Conservation (phyloP, 2,329 filamentous ascomycete genomes). For the Colletotrichum sp. region DNA sequence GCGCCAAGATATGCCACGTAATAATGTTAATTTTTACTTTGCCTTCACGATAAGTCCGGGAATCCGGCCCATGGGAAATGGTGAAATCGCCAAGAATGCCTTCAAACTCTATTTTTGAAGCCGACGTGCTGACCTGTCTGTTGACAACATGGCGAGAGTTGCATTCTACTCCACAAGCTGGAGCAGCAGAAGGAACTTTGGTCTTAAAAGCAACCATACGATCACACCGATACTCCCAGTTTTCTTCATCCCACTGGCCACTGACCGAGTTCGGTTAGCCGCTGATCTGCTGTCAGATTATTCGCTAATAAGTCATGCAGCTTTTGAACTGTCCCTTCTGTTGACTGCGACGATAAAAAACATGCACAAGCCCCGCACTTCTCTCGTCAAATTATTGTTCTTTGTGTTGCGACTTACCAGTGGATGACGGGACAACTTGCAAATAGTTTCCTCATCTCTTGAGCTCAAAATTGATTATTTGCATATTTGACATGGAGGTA, state of each 20-base stretch:
- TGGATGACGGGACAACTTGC: background rate
- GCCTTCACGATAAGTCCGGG: background rate
- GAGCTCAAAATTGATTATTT: background rate
- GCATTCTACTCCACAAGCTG: background rate
- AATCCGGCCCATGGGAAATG: background rate
- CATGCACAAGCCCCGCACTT: background rate
- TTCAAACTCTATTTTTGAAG: background rate
- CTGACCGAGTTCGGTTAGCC: background rate
- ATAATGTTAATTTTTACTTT: background rate
- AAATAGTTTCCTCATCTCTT: background rate
- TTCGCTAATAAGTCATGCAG: background rate
- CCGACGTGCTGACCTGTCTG: background rate
- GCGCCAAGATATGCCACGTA: background rate
- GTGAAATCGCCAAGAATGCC: background rate
- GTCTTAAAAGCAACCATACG: background rate
- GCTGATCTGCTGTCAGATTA: background rate
- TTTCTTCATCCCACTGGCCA: background rate
- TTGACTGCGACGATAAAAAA: background rate
- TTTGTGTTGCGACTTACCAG: background rate
- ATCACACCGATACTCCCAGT: background rate
- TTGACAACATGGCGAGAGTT: background rate
- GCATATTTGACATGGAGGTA: background rate
- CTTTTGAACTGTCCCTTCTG: background rate
- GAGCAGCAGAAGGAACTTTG: background rate
- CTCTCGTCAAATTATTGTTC: background rate